Base-by-base conservation (phyloP, 2,329 filamentous ascomycete species). In the Dactylellina haptotyla region DNA sequence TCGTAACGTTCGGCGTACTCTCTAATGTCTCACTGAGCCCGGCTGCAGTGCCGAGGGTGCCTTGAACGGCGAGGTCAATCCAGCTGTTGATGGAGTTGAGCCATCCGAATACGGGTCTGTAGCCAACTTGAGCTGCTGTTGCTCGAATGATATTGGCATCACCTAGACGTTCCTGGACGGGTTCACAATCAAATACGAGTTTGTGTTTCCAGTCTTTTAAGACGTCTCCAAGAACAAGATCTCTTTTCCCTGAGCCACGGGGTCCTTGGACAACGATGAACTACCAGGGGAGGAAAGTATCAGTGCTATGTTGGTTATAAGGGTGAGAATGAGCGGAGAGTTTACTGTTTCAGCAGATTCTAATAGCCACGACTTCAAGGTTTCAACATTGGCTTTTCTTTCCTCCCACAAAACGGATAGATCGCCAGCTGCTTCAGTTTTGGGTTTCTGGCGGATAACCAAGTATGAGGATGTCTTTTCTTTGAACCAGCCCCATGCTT, bases 41-140 rank as follows among this genome's bases (percentile, higher is more conserved):
- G n/a, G 77, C 75, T 2, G 71, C 61, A 20, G 74, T 75, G 10
- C 78, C 78, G 9, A 79, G 96, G 10, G 95, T 95, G 77, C 93
- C 91, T 80, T 97, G 94, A 0, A 95, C 92, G 20, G 94, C 95
- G 37, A 98, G 86, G 77, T 98, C 95, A 75, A 97, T 85, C 82
- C 97, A 87, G 80, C 93, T 96, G 81, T 91, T 96, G 76, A 98
- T 87, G 78, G 89, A 97, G 81, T 98, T 97, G 82, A 96, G 90
- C 91, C 93, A 98, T 0, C 92, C 96, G 80, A 99, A 99, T 0
- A 99, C 88, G 0, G 95, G 95, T 6, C 91, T 86, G 79, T 97
- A 98, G 6, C 95, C 94, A 53, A 98, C 93, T 75, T 93, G 88
- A 1, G 84, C 83, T 0, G 94, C 95, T 4, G 95, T 88, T 41